Conservation (phyloP, 139 green algal species). For the Chlorella sp. region DNA sequence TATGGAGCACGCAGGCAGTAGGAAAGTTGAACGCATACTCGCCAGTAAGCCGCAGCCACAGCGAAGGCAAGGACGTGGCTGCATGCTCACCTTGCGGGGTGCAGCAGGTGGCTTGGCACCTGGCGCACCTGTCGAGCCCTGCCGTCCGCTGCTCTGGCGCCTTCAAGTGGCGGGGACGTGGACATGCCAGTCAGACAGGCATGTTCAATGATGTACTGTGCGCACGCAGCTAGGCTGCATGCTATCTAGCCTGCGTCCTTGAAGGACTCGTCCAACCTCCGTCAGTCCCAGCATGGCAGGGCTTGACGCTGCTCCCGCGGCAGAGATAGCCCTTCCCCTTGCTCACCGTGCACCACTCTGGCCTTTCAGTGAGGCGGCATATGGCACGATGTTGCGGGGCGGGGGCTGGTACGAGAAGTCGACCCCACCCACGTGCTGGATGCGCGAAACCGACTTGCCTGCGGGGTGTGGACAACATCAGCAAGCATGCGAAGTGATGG, state of each 20-base stretch:
- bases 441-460: constrained; percentile 80
- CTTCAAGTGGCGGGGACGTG: background rate
- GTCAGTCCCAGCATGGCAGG: no score
- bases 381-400: constrained; percentile 77
- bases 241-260: no score
- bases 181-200: no score
- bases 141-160: background rate
- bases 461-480: no score
- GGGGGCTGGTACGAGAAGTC: constrained; percentile 94
- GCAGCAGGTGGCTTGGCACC: background rate
- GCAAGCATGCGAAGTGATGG: no score
- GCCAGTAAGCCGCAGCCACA: background rate
- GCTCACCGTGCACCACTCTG: constrained; percentile 1
- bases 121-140: background rate
- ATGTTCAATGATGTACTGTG: no score
- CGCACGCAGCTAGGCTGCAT: no score
- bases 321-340: no score
- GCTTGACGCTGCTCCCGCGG: no score
- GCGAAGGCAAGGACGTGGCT: background rate
- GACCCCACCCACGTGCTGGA: constrained; percentile 81
- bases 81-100: background rate
- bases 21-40: background rate
- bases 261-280: no score
- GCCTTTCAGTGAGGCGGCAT: constrained; percentile 50
- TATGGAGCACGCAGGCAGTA: no score